A percentile compares a stretch with the other conserved stretches of the same genome.
These are phyloP conservation scores for Chenopodium suecicum DNA, from an alignment of 148 eudicot genomes.

Conservation along the genomic window DNA sequence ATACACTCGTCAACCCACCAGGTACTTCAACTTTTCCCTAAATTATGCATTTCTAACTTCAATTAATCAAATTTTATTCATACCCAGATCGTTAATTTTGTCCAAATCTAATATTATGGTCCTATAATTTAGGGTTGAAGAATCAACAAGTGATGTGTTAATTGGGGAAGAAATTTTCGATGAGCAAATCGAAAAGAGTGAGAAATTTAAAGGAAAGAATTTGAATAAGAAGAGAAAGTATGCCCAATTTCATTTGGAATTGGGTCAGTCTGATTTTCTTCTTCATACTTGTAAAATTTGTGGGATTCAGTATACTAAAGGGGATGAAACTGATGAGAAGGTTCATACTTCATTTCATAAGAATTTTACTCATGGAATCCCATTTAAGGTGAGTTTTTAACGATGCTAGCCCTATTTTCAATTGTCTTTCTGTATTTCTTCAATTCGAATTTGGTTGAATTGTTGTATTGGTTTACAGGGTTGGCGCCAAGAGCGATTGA, in stretches of 20 bases:
- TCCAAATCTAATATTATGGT: neutral
- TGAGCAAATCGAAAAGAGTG: slow-evolving; percentile 17
- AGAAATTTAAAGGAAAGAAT: slow-evolving; percentile 35
- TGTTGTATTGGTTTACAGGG: slow-evolving; percentile 43
- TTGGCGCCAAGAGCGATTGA: slow-evolving; percentile 69
- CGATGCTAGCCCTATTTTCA: neutral
- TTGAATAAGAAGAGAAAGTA: slow-evolving; percentile 78
- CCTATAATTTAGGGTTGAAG: slow-evolving; percentile 6
- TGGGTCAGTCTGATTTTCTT: slow-evolving; percentile 92
- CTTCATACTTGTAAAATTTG: slow-evolving; percentile 66
- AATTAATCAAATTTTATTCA: neutral
- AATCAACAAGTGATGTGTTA: slow-evolving; percentile 22
- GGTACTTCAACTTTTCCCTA: slow-evolving; percentile 18
- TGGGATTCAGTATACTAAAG: slow-evolving; percentile 77
- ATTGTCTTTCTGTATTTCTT: neutral
- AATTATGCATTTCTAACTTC: neutral
- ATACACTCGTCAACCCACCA: slow-evolving; percentile 46
- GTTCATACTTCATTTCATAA: slow-evolving; percentile 70
- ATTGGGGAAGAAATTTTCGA: slow-evolving; percentile 27
- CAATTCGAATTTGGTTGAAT: neutral
- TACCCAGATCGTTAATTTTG: neutral
- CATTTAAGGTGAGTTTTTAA: slow-evolving; percentile 60
- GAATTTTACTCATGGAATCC: slow-evolving; percentile 70
- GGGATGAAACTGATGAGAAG: slow-evolving; percentile 77
- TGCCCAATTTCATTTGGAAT: slow-evolving; percentile 81